phyloP scores from a whole-genome alignment of 2,329 filamentous ascomycete genomes.

The Cladosporium halotolerans region DNA sequence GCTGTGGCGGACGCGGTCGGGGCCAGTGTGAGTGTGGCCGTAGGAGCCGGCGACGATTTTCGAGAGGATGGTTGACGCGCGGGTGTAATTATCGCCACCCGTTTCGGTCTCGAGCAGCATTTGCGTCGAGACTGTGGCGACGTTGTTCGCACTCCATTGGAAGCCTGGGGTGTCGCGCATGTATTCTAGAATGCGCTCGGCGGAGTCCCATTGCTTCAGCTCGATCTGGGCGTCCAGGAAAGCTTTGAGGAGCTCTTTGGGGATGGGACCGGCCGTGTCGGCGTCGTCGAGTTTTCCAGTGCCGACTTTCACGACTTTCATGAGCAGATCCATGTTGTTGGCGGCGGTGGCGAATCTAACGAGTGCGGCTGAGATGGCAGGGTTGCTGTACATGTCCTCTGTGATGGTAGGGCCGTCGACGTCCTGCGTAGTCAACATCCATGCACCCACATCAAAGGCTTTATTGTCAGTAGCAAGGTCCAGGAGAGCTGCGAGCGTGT shows the following conservation, averaged over 20 bases:
- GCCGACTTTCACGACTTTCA: constrained; percentile 18
- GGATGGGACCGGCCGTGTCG: constrained; percentile 7
- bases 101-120: neutral
- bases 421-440: constrained; percentile 48
- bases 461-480: constrained; percentile 36
- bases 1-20: constrained; percentile 15
- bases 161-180: constrained; percentile 10
- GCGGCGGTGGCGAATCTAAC: constrained; percentile 49
- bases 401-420: constrained; percentile 50
- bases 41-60: neutral
- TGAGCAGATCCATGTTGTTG: constrained; percentile 35
- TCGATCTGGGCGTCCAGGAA: constrained; percentile 40
- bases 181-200: constrained; percentile 31
- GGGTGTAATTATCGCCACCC: neutral
- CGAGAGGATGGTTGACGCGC: neutral
- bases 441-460: constrained; percentile 45
- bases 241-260: constrained; percentile 28
- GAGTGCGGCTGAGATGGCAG: constrained; percentile 46
- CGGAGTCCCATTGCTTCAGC: constrained; percentile 36
- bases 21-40: constrained; percentile 17
- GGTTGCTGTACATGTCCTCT: constrained; percentile 39
- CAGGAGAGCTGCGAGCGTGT: constrained; percentile 43
- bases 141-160: constrained; percentile 20
- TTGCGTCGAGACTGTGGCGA: neutral
- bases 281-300: neutral